Conservation (phyloP, 192 early-diverging fungal species). For the Coemansia nantahalensis region DNA sequence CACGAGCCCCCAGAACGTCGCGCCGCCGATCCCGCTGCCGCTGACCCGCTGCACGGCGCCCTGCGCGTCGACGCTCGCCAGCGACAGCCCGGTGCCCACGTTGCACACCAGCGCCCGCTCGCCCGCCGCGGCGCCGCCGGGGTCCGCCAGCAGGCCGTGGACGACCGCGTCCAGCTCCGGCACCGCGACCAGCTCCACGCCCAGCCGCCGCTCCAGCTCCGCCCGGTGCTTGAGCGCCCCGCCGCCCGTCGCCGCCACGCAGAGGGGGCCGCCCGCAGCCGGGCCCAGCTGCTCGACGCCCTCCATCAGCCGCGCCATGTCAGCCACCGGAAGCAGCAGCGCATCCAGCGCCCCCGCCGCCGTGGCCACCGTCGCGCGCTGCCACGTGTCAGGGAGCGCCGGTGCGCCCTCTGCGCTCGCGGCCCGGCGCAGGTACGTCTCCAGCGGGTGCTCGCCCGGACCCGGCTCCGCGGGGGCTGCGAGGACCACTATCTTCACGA, state of each 20-base stretch:
- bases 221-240: conserved; percentile 20
- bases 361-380: conserved; percentile 4
- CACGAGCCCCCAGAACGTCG: conserved; percentile 46
- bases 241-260: conserved; percentile 40
- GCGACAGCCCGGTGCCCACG: conserved; percentile 47
- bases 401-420: not conserved
- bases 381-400: conserved; percentile 2
- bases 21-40: conserved; percentile 47
- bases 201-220: conserved; percentile 18
- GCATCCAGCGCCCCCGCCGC: conserved; percentile 2
- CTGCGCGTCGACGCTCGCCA: conserved; percentile 10
- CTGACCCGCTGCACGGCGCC: conserved; percentile 35
- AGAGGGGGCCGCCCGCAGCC: not conserved
- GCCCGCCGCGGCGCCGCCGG: not conserved
- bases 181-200: conserved; percentile 13
- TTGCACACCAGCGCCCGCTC: conserved; percentile 36
- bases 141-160: conserved; percentile 10
- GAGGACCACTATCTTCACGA: conserved; percentile 20
- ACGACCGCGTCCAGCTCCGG: conserved; percentile 35
- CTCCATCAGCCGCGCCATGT: conserved; percentile 11
- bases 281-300: not conserved
- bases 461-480: not conserved
- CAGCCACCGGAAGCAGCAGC: conserved; percentile 18
- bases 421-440: not conserved
- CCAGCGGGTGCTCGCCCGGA: conserved; percentile 2